Base-by-base conservation (phyloP, 192 early-diverging fungal species). In the Lunasporangiospora selenospora region DNA sequence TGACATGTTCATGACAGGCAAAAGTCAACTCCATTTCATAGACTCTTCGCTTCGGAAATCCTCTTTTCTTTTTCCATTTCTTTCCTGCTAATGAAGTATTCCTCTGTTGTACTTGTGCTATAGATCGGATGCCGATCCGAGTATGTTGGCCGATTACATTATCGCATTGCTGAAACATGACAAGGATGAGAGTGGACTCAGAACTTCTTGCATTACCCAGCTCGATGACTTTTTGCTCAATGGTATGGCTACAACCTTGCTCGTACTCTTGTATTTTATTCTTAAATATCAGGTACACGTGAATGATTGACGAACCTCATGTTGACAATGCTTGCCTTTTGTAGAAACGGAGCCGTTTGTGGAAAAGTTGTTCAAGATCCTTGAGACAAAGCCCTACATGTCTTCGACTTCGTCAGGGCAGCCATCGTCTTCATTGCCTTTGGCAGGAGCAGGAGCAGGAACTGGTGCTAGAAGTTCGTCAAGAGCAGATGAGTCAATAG, bases 71-170 rank as follows among this genome's bases (percentile, higher is more conserved):
- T 40, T 11, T 45, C 39, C 30, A 9, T 15, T 19, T 39, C n/a
- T n/a, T 32, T 18, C 23, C n/a, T n/a, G n/a, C n/a, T n/a, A n/a
- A 47, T 47, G 7, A 47, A 30, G 15, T n/a, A n/a, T 36, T 64
- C 5, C n/a, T n/a, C n/a, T n/a, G n/a, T n/a, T n/a, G n/a, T n/a
- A n/a, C n/a, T n/a, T n/a, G n/a, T 57, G 15, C 26, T 36, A 46
- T 59, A 87, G 85, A 47, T 83, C 79, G 32, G 85, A 87, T 33
- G 85, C 83, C 29, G 92, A 93, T 70, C 90, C 89, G 15, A 69
- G 62, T n/a, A 88, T 90, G 30, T 54, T 93, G 19, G 88, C 92
- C 8, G 87, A 94, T 27, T 95, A 94, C 73, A 84, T 93, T 30
- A 70, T 93, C 38, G 92, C 93, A 4, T 71, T 95, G 16, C 63